These are phyloP conservation scores for Teratosphaeria pseudoeucalypti DNA, from an alignment of 2,329 filamentous ascomycete species.

Conservation along the genomic window DNA sequence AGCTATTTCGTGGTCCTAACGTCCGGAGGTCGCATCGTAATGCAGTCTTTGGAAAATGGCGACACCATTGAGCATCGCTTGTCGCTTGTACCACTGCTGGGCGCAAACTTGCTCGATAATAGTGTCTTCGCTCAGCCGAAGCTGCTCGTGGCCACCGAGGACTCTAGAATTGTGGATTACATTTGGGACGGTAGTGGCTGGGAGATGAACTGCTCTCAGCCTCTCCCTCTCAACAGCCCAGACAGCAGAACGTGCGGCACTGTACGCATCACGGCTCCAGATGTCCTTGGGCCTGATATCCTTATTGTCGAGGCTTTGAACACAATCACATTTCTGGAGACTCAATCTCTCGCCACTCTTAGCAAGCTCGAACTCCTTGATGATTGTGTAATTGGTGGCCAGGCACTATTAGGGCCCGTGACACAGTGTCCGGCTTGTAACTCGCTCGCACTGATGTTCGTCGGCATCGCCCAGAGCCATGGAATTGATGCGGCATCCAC, in stretches of 20 bases:
- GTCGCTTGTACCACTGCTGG: slow-evolving; percentile 15
- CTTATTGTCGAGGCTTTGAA: slow-evolving; percentile 11
- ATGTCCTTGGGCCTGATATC: slow-evolving; percentile 15
- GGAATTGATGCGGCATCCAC: background rate
- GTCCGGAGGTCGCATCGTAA: slow-evolving; percentile 52
- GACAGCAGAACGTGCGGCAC: slow-evolving; percentile 9
- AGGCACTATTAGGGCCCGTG: slow-evolving; percentile 16
- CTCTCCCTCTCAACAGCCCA: slow-evolving; percentile 4
- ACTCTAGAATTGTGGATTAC: slow-evolving; percentile 11
- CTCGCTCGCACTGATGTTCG: slow-evolving; percentile 46
- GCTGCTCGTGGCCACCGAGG: slow-evolving; percentile 16
- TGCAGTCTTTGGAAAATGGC: slow-evolving; percentile 42
- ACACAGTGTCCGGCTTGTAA: slow-evolving; percentile 42
- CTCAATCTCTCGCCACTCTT: slow-evolving; percentile 9
- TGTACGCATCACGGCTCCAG: slow-evolving; percentile 11
- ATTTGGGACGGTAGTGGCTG: slow-evolving; percentile 10
- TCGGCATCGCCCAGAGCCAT: slow-evolving; percentile 44
- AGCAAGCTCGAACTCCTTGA: slow-evolving; percentile 8
- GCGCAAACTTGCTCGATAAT: slow-evolving; percentile 13
- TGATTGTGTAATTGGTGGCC: background rate
- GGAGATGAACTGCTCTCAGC: slow-evolving; percentile 4
- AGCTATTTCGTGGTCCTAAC: slow-evolving; percentile 49
- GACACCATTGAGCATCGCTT: slow-evolving; percentile 5
- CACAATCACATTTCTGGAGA: slow-evolving; percentile 12
- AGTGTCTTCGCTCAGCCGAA: slow-evolving; percentile 6